Evolutionary conservation across 1,284 basidiomycete species (phyloP).

Genomic region (Apiotrichum mycotoxinovorans): DNA sequence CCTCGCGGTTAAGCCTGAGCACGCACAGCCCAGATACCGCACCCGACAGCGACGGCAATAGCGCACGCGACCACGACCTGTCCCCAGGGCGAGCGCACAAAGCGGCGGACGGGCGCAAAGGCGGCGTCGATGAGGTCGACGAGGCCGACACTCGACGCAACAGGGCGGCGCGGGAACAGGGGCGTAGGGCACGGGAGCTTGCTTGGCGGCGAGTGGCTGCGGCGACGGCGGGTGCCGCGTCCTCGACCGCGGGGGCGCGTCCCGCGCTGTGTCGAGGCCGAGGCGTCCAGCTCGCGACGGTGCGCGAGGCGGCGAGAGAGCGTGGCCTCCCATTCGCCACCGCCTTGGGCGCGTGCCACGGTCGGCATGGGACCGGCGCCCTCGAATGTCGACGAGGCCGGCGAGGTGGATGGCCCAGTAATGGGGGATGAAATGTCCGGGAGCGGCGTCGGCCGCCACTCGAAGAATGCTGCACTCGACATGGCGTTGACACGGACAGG

Average conservation of each 20-base stretch:
- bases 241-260: not conserved
- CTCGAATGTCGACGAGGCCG: slow-evolving; percentile 16
- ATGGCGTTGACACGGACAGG: slow-evolving; percentile 1
- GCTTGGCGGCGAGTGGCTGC: slow-evolving; percentile 1
- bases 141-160: slow-evolving; percentile 5
- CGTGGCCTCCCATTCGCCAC: slow-evolving; percentile 46
- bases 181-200: slow-evolving; percentile 4
- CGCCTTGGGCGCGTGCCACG: slow-evolving; percentile 34
- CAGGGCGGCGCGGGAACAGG: slow-evolving; percentile 13
- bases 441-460: slow-evolving; percentile 21
- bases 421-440: slow-evolving; percentile 3
- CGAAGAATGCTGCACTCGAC: slow-evolving; percentile 25
- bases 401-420: slow-evolving; percentile 17
- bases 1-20: not conserved
- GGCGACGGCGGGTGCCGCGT: not conserved
- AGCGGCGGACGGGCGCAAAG: slow-evolving; percentile 13
- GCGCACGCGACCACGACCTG: slow-evolving; percentile 20
- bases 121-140: slow-evolving; percentile 10
- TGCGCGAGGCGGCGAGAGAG: slow-evolving; percentile 39
- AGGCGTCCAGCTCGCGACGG: slow-evolving; percentile 26
- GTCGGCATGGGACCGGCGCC: slow-evolving; percentile 34
- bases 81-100: slow-evolving; percentile 6
- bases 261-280: slow-evolving; percentile 4
- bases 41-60: slow-evolving; percentile 20
- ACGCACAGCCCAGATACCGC: slow-evolving; percentile 17